Evolutionary conservation across 2,329 filamentous ascomycete species (phyloP), one percentile per base, ranked within the genome.

Genomic region (Coniochaeta pulveracea): DNA sequence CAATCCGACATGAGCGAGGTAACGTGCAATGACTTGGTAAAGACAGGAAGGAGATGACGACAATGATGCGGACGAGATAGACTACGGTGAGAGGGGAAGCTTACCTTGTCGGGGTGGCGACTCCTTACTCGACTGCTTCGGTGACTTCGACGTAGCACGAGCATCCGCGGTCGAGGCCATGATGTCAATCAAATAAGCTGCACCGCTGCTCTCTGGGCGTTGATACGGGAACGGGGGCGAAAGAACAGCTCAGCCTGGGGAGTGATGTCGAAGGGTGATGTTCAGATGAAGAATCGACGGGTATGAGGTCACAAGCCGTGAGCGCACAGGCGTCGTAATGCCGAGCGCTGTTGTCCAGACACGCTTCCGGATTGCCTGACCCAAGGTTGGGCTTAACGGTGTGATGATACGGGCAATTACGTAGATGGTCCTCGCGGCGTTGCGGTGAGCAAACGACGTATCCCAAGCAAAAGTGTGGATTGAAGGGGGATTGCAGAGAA

Each of bases 61-160:
- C 12, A 40, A 36, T 34, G 34, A 39, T 34, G 33, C 18, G 40
- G 31, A 24, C 6, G 41, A 37, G 27, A 35, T 35, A 18, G 28
- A 36, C 27, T 15, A 21, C 34, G 35, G 36, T 27, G 27, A 10
- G 15, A 17, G 34, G 14, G 31, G 39, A 24, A 15, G 50, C 62
- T 54, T 50, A 68, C 64, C 63, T 60, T 54, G 52, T 37, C 53
- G 53, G 29, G 55, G 51, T 45, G 61, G 54, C 37, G 58, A 57
- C 34, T 42, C 22, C 33, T 56, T 60, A 51, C 50, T 60, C 41
- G 58, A 50, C 37, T 57, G 58, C 48, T 62, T 63, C 43, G 65
- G 64, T 45, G 64, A 68, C 54, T 64, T 64, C 42, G 62, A 61
- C 47, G 58, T 55, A 54, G 54, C 59, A 50, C 54, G 46, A 40